These are phyloP conservation scores for Pythium scleroteichum DNA, from an alignment of 352 stramenopile species.

Conservation along the genomic window DNA sequence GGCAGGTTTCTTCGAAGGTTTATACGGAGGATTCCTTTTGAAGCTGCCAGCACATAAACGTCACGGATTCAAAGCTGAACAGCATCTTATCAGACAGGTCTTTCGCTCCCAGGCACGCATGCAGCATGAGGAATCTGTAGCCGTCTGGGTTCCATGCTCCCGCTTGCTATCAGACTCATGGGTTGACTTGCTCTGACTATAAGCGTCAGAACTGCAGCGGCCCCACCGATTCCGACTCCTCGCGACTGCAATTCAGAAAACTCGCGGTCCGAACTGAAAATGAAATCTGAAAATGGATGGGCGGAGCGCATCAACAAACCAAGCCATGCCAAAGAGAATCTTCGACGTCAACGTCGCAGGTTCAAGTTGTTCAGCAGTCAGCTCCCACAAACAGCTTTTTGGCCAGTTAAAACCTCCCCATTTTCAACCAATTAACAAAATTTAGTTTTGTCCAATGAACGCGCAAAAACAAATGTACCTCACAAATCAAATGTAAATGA, in stretches of 20 bases:
- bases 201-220: conserved; percentile 12
- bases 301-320: neutral
- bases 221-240: conserved; percentile 12
- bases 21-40: no score
- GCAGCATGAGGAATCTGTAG: no score
- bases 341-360: conserved; percentile 5
- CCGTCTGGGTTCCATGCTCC: no score
- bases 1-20: no score
- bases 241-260: neutral
- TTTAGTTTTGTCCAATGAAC: conserved; percentile 1
- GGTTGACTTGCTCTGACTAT: conserved; percentile 21
- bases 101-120: no score
- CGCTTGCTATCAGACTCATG: neutral
- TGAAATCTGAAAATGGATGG: conserved; percentile 1
- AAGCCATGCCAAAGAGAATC: neutral
- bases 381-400: conserved; percentile 5
- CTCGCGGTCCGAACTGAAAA: neutral
- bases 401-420: neutral
- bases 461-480: no score
- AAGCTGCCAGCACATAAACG: no score
- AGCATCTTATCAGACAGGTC: no score
- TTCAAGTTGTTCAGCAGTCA: conserved; percentile 20
- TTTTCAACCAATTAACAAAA: conserved; percentile 12
- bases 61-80: no score
- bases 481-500: no score